These are phyloP conservation scores for Shiraia sp. DNA, from an alignment of 2,329 filamentous ascomycete species.

Conservation along the genomic window DNA sequence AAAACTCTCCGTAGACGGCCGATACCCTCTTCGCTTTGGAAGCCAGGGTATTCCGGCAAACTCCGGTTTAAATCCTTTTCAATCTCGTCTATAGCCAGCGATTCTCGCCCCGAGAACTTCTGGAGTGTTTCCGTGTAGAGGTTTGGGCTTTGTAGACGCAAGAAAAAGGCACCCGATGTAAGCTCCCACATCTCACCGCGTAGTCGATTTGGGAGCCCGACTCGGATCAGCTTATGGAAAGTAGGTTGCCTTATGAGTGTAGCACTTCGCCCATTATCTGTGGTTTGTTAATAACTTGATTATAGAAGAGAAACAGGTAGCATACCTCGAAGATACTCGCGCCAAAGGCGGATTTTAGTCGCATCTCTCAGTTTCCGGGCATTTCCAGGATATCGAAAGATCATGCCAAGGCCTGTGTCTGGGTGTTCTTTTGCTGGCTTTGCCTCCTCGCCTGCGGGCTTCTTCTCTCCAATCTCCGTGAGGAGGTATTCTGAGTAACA, in stretches of 20 bases:
- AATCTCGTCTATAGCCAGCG: constrained; percentile 96
- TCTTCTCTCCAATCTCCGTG: constrained; percentile 51
- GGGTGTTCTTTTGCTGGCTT: constrained; percentile 64
- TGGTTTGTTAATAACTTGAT: constrained; percentile 13
- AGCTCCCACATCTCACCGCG: constrained; percentile 96
- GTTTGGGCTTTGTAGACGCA: constrained; percentile 82
- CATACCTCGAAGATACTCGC: constrained; percentile 78
- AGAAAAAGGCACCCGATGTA: constrained; percentile 86
- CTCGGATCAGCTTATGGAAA: constrained; percentile 95
- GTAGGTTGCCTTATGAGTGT: constrained; percentile 94
- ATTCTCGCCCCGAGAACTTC: constrained; percentile 83
- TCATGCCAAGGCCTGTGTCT: constrained; percentile 90
- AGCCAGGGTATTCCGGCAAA: constrained; percentile 94
- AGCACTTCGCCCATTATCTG: constrained; percentile 88
- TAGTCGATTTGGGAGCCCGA: constrained; percentile 89
- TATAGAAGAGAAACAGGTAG: constrained; percentile 13
- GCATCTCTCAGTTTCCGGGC: constrained; percentile 89
- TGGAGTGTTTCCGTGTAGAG: constrained; percentile 81
- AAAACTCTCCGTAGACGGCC: constrained; percentile 84
- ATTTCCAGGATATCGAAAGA: constrained; percentile 94
- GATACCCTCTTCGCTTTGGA: constrained; percentile 95
- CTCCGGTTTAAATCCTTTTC: constrained; percentile 98
- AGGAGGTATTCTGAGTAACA: constrained; percentile 75
- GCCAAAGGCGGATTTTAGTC: constrained; percentile 97
- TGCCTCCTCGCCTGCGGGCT: constrained; percentile 38